Base-by-base conservation (phyloP, 2,329 filamentous ascomycete species). In the Cryphonectria radicalis region DNA sequence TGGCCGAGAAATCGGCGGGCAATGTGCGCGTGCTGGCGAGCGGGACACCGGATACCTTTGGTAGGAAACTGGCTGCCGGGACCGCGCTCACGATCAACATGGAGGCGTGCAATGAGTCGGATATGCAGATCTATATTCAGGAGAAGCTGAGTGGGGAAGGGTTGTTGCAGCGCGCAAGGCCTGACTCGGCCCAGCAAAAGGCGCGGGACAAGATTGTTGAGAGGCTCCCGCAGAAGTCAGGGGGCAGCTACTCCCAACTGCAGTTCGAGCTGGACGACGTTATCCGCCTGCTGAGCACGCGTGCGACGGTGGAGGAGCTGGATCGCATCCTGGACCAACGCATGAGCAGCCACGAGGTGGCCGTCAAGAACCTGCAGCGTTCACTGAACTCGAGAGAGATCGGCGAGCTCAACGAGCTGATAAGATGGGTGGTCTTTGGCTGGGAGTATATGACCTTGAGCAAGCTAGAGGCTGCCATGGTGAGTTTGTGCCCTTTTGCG, bases 401-500 rank as follows among this genome's bases (percentile, higher is more conserved):
- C 25, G 70, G 32, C 14, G 74, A 77, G 42, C 67, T 78, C n/a
- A 78, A 77, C 63, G 76, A 77, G 67, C 50, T 78, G 19, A 65
- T 78, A 46, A 77, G 76, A 63, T 77, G 76, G 75, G 76, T 78
- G 10, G 65, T 76, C 3, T 77, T 74, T 62, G 66, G 71, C 42
- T 69, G 63, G 4, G 8, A 66, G 4, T 14, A 55, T 4, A 63
- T 76, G 68, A 72, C 63, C 1, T 63, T 78, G 10, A 70, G 74
- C 14, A n/a, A 74, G 50, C 74, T 78, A 1, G 76, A 77, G 63
- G 73, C 74, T 62, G 76, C 71, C 19, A 76, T 77, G 76, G 76
- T 66, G 32, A 37, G 25, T 57, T 42, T 4, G 19, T 59, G 13
- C 55, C 28, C 11, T 19, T 59, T 35, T 28, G 4, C 10, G 37